Conservation (phyloP, 140 eudicot genomes). For the Anethum foeniculum region DNA sequence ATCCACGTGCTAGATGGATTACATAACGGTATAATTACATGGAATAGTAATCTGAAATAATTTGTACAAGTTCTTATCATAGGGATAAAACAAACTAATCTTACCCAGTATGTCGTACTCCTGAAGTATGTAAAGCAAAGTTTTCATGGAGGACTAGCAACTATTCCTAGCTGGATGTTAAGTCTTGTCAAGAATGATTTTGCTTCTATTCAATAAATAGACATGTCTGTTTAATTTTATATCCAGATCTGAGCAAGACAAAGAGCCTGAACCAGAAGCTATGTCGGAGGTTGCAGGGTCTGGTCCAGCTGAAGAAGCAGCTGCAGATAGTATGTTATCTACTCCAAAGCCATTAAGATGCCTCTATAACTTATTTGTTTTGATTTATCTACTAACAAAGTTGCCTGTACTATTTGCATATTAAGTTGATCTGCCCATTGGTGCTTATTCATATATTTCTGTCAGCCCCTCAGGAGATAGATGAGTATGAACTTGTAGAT, state of each 20-base stretch:
- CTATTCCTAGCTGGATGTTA: neutral
- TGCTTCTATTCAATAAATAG: neutral
- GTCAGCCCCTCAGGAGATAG: constrained; percentile 93
- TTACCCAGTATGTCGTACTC: neutral
- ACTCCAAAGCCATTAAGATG: constrained; percentile 4
- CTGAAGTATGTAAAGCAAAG: neutral
- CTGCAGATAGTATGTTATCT: constrained; percentile 58
- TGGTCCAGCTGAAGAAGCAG: constrained; percentile 76
- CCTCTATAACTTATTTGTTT: neutral
- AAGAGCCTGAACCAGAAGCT: constrained; percentile 92
- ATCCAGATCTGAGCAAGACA: constrained; percentile 95
- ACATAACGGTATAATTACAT: neutral
- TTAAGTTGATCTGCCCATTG: neutral
- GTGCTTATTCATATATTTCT: constrained; percentile 6
- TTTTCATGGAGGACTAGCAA: neutral
- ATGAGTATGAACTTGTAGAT: constrained; percentile 97
- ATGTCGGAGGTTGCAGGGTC: constrained; percentile 61
- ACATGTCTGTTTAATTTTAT: neutral
- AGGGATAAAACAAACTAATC: neutral
- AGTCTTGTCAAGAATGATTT: neutral
- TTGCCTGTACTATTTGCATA: neutral
- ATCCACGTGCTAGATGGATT: neutral
- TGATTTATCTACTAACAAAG: neutral
- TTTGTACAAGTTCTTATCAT: neutral
- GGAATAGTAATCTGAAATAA: neutral